Evolutionary conservation across 2,329 filamentous ascomycete genomes (phyloP).

Genomic region (Fonsecaea pedrosoi): DNA sequence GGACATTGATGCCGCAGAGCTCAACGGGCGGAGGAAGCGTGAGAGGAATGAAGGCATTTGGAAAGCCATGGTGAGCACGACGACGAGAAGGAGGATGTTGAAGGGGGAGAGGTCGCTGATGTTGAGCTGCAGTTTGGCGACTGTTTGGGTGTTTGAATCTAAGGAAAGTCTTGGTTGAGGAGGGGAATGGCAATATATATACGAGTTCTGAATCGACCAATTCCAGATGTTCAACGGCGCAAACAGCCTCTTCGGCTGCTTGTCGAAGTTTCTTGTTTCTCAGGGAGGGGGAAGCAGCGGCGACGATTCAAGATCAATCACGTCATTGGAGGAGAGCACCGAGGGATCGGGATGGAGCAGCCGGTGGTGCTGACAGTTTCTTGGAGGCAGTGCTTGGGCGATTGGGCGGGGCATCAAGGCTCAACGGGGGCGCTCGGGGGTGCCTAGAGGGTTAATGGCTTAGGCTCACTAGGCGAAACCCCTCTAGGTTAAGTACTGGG

Average conservation of each 20-base stretch:
- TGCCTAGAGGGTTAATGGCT: neutral
- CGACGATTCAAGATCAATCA: slow-evolving; percentile 17
- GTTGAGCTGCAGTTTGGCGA: slow-evolving; percentile 27
- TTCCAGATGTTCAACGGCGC: neutral
- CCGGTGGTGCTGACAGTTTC: slow-evolving; percentile 16
- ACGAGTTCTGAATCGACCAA: neutral
- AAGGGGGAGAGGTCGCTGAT: slow-evolving; percentile 10
- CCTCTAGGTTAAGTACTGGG: neutral
- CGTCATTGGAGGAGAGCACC: slow-evolving; percentile 14
- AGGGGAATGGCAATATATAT: slow-evolving; percentile 4
- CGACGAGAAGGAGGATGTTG: slow-evolving; percentile 17
- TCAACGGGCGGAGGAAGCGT: slow-evolving; percentile 69
- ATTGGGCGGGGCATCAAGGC: neutral
- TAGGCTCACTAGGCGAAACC: neutral
- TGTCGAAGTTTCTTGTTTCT: slow-evolving; percentile 3
- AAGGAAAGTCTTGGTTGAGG: neutral
- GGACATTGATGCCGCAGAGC: slow-evolving; percentile 59
- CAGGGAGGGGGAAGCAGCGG: neutral
- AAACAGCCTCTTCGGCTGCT: slow-evolving; percentile 2
- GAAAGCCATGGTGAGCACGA: slow-evolving; percentile 37
- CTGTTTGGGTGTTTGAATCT: neutral
- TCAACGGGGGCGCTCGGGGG: neutral
- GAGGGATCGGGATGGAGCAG: neutral
- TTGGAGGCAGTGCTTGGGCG: neutral
- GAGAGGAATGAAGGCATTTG: slow-evolving; percentile 65